Conservation (phyloP, 2,329 filamentous ascomycete genomes). For the Dendryphion nanum region DNA sequence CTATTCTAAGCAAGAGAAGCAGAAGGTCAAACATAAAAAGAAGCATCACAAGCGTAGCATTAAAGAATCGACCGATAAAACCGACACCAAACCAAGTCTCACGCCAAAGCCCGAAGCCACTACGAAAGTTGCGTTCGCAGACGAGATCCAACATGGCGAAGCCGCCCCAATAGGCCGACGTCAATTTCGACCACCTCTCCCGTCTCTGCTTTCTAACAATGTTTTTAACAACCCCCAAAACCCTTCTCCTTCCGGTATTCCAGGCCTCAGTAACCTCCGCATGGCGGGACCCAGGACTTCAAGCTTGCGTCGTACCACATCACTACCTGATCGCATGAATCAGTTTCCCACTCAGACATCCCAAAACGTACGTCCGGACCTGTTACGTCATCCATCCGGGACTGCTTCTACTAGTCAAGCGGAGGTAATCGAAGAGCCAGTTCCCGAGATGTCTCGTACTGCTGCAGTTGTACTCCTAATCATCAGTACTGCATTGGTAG, state of each 20-base stretch:
- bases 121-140: constrained; percentile 41
- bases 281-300: constrained; percentile 27
- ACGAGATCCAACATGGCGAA: constrained; percentile 29
- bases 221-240: constrained; percentile 58
- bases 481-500: constrained; percentile 56
- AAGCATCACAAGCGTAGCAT: constrained; percentile 23
- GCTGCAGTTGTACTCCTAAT: constrained; percentile 56
- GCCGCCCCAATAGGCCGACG: constrained; percentile 49
- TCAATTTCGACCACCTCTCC: constrained; percentile 55
- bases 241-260: constrained; percentile 27
- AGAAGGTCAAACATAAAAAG: constrained; percentile 47
- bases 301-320: constrained; percentile 32
- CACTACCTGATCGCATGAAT: constrained; percentile 37
- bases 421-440: constrained; percentile 27
- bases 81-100: neutral
- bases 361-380: constrained; percentile 15
- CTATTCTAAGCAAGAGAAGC: constrained; percentile 40
- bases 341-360: constrained; percentile 18
- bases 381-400: constrained; percentile 12
- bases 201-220: constrained; percentile 67
- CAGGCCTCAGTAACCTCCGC: constrained; percentile 28
- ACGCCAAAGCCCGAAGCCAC: constrained; percentile 9
- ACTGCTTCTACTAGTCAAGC: constrained; percentile 16
- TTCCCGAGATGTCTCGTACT: constrained; percentile 55
- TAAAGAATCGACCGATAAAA: constrained; percentile 22